A percentile compares a stretch with the other conserved stretches of the same genome.
Conservation (phyloP, 2,329 filamentous ascomycete genomes). For the Dactylonectria estremocensis region DNA sequence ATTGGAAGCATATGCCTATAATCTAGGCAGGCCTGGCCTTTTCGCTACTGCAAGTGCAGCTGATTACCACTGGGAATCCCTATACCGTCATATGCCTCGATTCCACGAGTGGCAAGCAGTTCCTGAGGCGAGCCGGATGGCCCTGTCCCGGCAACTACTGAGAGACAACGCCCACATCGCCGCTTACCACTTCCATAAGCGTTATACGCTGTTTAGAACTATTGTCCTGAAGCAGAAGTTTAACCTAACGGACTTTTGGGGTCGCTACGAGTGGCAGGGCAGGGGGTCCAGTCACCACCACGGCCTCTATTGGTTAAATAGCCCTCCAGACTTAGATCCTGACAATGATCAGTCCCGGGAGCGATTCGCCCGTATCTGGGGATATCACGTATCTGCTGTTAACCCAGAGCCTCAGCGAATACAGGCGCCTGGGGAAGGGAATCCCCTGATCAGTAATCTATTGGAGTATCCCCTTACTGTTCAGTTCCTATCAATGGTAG, state of each 20-base stretch:
- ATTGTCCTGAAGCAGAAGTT: conserved; percentile 4
- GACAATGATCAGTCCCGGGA: background rate
- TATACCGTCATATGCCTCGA: conserved; percentile 1
- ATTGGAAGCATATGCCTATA: conserved; percentile 3
- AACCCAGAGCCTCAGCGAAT: background rate
- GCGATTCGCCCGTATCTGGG: background rate
- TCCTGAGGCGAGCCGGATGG: conserved; percentile 3
- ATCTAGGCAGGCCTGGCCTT: conserved; percentile 3
- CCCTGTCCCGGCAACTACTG: conserved; percentile 3
- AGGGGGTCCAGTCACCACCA: background rate
- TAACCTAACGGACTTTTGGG: background rate
- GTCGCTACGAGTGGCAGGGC: background rate
- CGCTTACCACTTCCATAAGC: conserved; percentile 15
- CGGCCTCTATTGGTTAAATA: background rate
- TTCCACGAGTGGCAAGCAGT: background rate
- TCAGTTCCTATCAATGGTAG: background rate
- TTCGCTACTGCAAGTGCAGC: background rate
- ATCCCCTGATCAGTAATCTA: background rate
- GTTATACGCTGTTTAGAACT: conserved; percentile 13
- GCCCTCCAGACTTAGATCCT: background rate
- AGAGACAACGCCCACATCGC: conserved; percentile 9
- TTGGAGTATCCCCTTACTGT: background rate
- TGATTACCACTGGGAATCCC: background rate
- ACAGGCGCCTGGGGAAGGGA: background rate
- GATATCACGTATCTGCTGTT: background rate